phyloP scores from a whole-genome alignment of 1,284 basidiomycete genomes.

The Ustilago shanxiensis region DNA sequence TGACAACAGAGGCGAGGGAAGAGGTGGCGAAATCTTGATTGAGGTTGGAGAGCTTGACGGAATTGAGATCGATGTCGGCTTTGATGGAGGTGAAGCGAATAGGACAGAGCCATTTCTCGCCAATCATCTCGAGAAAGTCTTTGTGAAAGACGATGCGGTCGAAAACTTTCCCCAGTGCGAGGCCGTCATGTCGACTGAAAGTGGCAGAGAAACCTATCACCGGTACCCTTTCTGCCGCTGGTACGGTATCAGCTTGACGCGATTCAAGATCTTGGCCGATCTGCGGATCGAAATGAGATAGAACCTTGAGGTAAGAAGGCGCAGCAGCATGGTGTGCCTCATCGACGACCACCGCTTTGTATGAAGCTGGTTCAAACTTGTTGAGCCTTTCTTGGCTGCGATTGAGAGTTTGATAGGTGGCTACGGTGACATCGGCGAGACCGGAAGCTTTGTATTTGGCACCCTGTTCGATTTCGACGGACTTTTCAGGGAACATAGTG shows the following conservation, averaged over 20 bases:
- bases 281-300: conserved; percentile 79
- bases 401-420: conserved; percentile 89
- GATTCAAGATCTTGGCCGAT: conserved; percentile 41
- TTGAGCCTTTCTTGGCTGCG: conserved; percentile 76
- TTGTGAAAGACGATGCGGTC: conserved; percentile 92
- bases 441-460: conserved; percentile 81
- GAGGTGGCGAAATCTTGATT: conserved; percentile 55
- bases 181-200: conserved; percentile 89
- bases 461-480: conserved; percentile 93
- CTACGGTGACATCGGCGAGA: conserved; percentile 86
- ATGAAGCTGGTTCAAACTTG: conserved; percentile 81
- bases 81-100: conserved; percentile 67
- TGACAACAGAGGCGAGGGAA: conserved; percentile 61
- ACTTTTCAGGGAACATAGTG: conserved; percentile 79
- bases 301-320: conserved; percentile 82
- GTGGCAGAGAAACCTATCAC: conserved; percentile 96
- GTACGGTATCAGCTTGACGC: neutral
- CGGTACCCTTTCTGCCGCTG: conserved; percentile 73
- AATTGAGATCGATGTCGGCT: conserved; percentile 59
- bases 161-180: conserved; percentile 88
- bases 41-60: conserved; percentile 43
- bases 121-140: conserved; percentile 91
- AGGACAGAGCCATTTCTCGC: conserved; percentile 80
- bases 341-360: conserved; percentile 83
- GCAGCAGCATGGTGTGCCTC: conserved; percentile 92